A percentile compares a stretch with the other conserved stretches of the same genome.
These are phyloP conservation scores for Chlorella sp. DNA, from an alignment of 139 green algal genomes.

Conservation along the genomic window DNA sequence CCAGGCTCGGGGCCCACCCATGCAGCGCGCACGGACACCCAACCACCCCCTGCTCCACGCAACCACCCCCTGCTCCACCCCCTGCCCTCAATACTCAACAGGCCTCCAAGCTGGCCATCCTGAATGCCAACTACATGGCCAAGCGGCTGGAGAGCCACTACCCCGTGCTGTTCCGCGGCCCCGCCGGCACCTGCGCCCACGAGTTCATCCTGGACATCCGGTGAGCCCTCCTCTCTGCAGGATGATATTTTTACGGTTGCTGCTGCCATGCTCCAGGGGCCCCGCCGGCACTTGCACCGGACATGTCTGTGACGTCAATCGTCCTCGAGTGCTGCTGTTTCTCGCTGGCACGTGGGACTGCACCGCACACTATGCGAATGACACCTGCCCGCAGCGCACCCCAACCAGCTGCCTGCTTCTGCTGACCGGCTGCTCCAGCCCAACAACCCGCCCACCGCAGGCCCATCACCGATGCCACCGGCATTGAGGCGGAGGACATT, in stretches of 20 bases:
- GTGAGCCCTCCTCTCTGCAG: neutral
- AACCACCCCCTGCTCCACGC: neutral
- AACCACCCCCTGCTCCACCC: conserved; percentile 1
- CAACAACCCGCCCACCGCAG: neutral
- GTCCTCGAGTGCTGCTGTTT: too few species aligned
- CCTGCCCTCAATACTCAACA: conserved; percentile 39
- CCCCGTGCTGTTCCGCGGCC: conserved; percentile 87
- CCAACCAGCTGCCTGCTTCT: neutral
- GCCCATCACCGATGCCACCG: conserved; percentile 83
- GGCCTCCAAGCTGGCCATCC: conserved; percentile 86
- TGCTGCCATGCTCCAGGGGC: too few species aligned
- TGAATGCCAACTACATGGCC: conserved; percentile 99
- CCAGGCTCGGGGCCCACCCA: too few species aligned
- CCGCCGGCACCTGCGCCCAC: conserved; percentile 95
- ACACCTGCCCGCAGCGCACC: neutral
- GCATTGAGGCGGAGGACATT: conserved; percentile 94
- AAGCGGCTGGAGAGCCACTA: conserved; percentile 86
- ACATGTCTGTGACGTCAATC: too few species aligned
- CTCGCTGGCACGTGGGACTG: too few species aligned
- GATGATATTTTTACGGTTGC: too few species aligned
- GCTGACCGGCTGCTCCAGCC: neutral
- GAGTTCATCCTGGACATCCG: conserved; percentile 99
- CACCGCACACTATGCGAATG: too few species aligned
- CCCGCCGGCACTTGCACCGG: too few species aligned
- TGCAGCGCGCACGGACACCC: too few species aligned